Percentiles rank a stretch among this genome's conserved stretches.
Evolutionary conservation across 306 rosid species (phyloP).

Genomic region (Quercus suber): DNA sequence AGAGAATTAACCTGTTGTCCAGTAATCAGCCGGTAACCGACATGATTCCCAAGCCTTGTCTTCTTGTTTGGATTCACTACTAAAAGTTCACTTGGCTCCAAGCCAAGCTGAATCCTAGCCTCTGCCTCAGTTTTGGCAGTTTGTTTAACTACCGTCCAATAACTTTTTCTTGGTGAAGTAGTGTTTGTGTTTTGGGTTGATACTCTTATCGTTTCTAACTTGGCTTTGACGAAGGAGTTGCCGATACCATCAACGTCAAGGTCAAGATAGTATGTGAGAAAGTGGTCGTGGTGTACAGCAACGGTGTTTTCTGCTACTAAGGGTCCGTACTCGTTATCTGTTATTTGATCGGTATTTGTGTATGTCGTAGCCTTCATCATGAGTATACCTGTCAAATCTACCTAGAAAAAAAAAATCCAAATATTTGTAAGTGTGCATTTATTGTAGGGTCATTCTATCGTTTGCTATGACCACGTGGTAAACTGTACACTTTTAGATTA

Average conservation of each 20-base stretch:
- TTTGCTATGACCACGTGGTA: too few species aligned
- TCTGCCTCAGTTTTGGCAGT: constrained; percentile 60
- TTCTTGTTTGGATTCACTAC: constrained; percentile 61
- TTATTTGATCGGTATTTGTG: constrained; percentile 35
- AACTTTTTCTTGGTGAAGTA: constrained; percentile 65
- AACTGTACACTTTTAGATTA: too few species aligned
- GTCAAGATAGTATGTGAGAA: constrained; percentile 68
- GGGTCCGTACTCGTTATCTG: constrained; percentile 44
- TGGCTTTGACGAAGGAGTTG: constrained; percentile 68
- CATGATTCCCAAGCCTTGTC: constrained; percentile 61
- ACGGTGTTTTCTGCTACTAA: constrained; percentile 67
- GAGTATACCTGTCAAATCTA: constrained; percentile 69
- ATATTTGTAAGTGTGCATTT: not conserved
- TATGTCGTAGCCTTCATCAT: constrained; percentile 63
- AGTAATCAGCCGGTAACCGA: constrained; percentile 69
- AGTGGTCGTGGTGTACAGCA: constrained; percentile 73
- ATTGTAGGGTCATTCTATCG: too few species aligned
- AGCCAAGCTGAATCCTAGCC: constrained; percentile 52
- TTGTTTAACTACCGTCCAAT: constrained; percentile 63
- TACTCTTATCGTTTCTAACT: constrained; percentile 31
- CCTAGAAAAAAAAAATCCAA: constrained; percentile 35
- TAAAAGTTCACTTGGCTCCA: constrained; percentile 57
- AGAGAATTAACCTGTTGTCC: constrained; percentile 56
- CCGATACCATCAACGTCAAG: constrained; percentile 62
- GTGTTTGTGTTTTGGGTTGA: not conserved